phyloP scores from a whole-genome alignment of 805 yeast genomes.

The Wickerhamiella galacta region DNA sequence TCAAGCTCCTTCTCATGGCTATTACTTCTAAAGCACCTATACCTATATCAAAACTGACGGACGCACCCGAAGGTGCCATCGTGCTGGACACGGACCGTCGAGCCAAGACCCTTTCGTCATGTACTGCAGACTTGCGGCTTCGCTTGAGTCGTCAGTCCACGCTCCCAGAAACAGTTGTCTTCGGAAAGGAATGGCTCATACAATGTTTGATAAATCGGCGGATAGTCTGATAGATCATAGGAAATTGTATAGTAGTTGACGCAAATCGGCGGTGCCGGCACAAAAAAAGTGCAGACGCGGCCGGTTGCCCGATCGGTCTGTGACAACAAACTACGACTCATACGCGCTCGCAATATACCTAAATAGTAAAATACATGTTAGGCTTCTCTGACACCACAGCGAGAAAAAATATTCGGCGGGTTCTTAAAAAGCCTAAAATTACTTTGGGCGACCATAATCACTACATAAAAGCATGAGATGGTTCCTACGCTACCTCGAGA shows the following conservation, averaged over 20 bases:
- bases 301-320: too few species aligned
- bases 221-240: conserved; percentile 17
- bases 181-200: conserved; percentile 18
- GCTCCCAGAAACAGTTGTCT: conserved; percentile 7
- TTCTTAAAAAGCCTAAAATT: not conserved
- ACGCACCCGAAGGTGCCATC: conserved; percentile 11
- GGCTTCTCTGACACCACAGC: conserved; percentile 1
- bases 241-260: too few species aligned
- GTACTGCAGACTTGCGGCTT: conserved; percentile 5
- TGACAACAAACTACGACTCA: too few species aligned
- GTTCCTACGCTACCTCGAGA: not conserved
- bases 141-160: conserved; percentile 8
- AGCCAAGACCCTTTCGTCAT: not conserved
- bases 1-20: conserved; percentile 6
- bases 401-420: not conserved
- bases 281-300: too few species aligned
- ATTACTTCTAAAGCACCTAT: conserved; percentile 7
- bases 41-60: conserved; percentile 1
- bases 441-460: not conserved
- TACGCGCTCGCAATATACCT: too few species aligned
- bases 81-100: conserved; percentile 9
- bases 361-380: conserved; percentile 1
- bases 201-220: conserved; percentile 19
- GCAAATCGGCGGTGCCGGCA: too few species aligned
- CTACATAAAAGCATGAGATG: not conserved